Conservation (phyloP, 371 early-diverging fungal genomes). For the Mucor piriformis region DNA sequence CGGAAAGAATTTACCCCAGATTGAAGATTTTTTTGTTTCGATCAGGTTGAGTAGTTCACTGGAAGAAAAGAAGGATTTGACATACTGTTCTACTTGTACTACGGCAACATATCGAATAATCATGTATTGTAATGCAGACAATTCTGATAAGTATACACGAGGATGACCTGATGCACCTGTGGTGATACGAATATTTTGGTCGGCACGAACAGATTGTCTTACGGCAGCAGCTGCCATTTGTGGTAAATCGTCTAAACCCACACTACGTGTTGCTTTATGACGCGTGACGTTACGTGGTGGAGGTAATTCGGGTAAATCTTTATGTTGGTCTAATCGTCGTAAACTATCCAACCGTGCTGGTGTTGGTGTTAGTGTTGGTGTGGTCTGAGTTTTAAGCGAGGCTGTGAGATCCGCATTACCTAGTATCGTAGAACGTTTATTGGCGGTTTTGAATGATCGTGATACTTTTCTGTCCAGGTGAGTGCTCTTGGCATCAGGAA, state of each 20-base stretch:
- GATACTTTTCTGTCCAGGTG: constrained; percentile 66
- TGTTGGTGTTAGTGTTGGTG: constrained; percentile 25
- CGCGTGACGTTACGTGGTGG: constrained; percentile 1
- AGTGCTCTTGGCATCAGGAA: constrained; percentile 50
- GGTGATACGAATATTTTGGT: constrained; percentile 18
- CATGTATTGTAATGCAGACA: constrained; percentile 84
- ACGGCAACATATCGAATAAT: constrained; percentile 88
- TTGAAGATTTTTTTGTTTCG: constrained; percentile 69
- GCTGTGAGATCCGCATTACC: constrained; percentile 34
- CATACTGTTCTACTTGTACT: constrained; percentile 71
- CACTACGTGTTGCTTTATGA: constrained; percentile 26
- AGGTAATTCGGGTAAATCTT: constrained; percentile 35
- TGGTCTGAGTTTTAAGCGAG: constrained; percentile 10
- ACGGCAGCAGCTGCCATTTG: constrained; percentile 34
- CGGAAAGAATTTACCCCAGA: constrained; percentile 77
- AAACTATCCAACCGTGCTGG: constrained; percentile 43
- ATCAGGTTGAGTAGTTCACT: constrained; percentile 74
- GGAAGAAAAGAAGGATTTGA: constrained; percentile 63
- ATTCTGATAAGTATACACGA: constrained; percentile 72
- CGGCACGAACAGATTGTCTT: neutral
- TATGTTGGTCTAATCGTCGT: constrained; percentile 27
- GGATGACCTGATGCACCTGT: constrained; percentile 20
- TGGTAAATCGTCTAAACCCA: constrained; percentile 37
- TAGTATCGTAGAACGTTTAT: constrained; percentile 51
- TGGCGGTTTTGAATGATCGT: constrained; percentile 60